Evolutionary conservation across 768 basidiomycete species (phyloP), one percentile per base, ranked within the genome.

Genomic region (Polyporus arcularius): DNA sequence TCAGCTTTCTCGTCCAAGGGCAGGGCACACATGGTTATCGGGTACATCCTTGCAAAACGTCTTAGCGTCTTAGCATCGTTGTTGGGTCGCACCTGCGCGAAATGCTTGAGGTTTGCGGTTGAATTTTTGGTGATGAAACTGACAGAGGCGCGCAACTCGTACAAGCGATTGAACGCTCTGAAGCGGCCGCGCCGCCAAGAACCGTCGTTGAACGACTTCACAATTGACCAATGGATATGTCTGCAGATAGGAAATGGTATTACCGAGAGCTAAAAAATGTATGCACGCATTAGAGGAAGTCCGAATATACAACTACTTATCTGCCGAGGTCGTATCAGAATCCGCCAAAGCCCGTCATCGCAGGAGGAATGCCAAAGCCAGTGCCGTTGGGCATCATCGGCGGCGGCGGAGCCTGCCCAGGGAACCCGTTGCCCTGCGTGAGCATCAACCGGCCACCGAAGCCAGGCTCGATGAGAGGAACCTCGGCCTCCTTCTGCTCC

Each of bases 381-480:
- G 78, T 77, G 26, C 82, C 89, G 66, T 90, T 90, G 47, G 75
- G 63, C 78, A 85, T 82, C 62, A 75, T 69, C 45, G 75, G 74
- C 32, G 83, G 81, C 65, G 84, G 81, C 65, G 89, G 87, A 39
- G 82, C 87, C 67, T 89, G 87, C 47, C 83, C 80, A 57, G 80
- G 77, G 74, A 82, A 87, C 57, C 80, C 86, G 64, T 81, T 87
- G 76, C 89, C 90, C 67, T 91, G 89, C 32, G 92, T 94, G 57
- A 94, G 78, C 67, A 92, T 75, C 30, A 88, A 72, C 51, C 80
- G 79, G 31, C 86, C 81, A 61, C 86, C 81, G 46, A 82, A 82
- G 40, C 88, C 90, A 57, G 92, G 91, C 71, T 94, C 94, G 76
- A 96, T 92, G 66, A 96, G 92, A 5, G 90, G 89, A 54, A 86